phyloP scores from a whole-genome alignment of 176 grass and related monocot species.

The Pharus latifolius region DNA sequence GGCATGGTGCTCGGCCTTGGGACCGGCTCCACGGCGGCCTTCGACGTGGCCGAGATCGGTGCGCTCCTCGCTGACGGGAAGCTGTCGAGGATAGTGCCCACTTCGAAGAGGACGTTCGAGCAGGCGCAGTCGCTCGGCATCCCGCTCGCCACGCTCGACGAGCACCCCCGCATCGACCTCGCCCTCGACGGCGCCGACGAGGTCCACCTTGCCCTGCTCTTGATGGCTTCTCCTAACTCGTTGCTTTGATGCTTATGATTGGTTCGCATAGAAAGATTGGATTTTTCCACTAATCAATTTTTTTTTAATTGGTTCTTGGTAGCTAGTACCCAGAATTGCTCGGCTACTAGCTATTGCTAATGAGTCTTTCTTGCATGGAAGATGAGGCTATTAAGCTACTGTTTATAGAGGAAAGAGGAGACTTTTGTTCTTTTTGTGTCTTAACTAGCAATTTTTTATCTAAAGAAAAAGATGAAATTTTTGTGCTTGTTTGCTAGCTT shows the following conservation, averaged over 20 bases:
- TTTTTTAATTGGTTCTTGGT: neutral
- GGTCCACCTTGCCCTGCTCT: conserved; percentile 25
- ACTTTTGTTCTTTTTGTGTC: neutral
- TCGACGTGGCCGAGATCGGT: conserved; percentile 88
- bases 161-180: conserved; percentile 79
- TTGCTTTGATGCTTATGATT: no score
- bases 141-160: conserved; percentile 86
- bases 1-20: conserved; percentile 96
- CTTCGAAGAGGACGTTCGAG: conserved; percentile 89
- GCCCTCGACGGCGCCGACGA: conserved; percentile 96
- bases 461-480: neutral
- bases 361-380: neutral
- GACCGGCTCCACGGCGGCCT: conserved; percentile 90
- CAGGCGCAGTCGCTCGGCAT: conserved; percentile 85
- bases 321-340: neutral
- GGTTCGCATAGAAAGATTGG: no score
- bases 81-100: conserved; percentile 78
- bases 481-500: neutral
- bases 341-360: neutral
- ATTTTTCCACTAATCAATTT: no score
- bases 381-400: neutral
- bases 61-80: conserved; percentile 58
- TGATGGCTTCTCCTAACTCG: neutral
- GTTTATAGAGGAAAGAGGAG: neutral
- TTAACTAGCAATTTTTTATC: neutral